Percentiles rank a stretch among this genome's conserved stretches.
phyloP scores from a whole-genome alignment of 371 early-diverging fungal species.

The Lichtheimia corymbifera region DNA sequence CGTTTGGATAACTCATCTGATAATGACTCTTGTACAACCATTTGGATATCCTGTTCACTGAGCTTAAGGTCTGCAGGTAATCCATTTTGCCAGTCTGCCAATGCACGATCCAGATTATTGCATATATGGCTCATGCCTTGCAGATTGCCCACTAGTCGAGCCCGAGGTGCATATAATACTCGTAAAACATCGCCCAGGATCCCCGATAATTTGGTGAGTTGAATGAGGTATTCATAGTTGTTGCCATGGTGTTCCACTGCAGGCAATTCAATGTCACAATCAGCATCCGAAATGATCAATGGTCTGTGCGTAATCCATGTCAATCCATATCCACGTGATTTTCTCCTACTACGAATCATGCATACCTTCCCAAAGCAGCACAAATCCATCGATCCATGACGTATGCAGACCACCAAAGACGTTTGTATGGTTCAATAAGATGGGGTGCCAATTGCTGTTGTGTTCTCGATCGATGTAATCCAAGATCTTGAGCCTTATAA shows the following conservation, averaged over 20 bases:
- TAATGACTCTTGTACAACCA: slow-evolving; percentile 16
- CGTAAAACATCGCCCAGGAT: slow-evolving; percentile 40
- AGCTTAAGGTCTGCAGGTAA: slow-evolving; percentile 25
- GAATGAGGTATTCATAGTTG: slow-evolving; percentile 16
- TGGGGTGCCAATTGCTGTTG: slow-evolving; percentile 22
- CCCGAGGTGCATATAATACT: slow-evolving; percentile 35
- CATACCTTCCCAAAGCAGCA: slow-evolving; percentile 46
- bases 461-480: slow-evolving; percentile 39
- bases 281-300: slow-evolving; percentile 40
- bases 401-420: slow-evolving; percentile 52
- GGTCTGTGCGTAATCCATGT: slow-evolving; percentile 24
- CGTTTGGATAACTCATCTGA: slow-evolving; percentile 17
- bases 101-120: slow-evolving; percentile 19
- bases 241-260: slow-evolving; percentile 6
- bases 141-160: slow-evolving; percentile 21
- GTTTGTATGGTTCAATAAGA: slow-evolving; percentile 23
- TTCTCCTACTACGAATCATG: not conserved
- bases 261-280: slow-evolving; percentile 42
- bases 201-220: slow-evolving; percentile 28
- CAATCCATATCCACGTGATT: too few relatives aligned
- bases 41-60: slow-evolving; percentile 18
- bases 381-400: slow-evolving; percentile 44
- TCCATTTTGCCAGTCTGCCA: slow-evolving; percentile 28
- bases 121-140: slow-evolving; percentile 24
- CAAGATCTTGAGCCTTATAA: slow-evolving; percentile 42